Base-by-base conservation (phyloP, 768 basidiomycete species). In the Phanerochaete carnosa region DNA sequence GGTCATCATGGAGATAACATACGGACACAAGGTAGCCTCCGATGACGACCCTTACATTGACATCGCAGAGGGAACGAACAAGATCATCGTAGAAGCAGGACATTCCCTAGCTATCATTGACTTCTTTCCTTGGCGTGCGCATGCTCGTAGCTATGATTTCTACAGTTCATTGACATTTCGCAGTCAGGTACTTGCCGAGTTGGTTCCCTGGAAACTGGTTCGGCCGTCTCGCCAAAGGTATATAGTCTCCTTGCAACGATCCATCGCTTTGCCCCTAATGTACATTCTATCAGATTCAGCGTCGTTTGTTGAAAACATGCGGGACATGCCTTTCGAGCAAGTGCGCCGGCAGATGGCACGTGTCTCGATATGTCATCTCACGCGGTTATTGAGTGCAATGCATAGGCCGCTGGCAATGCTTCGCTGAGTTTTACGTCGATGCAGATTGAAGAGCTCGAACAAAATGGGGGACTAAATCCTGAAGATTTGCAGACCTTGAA, bases 21-120 rank as follows among this genome's bases (percentile, higher is more conserved):
- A 76, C 45, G 74, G 73, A 1, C 70, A 73, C 57, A 66, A 64
- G 4, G 68, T 74, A 22, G 46, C 55, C n/a, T 70, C 70, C n/a
- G 43, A 65, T 13, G 66, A 75, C 19, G 74, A 75, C 61, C 45
- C 65, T 22, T 70, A 67, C 60, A 66, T 74, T 19, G 55, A 64
- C 19, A 50, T 71, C 33, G 72, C 68, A 28, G 72, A 72, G 49
- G 45, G 30, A 8, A 57, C 50, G 22, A 46, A 32, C 29, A 29
- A 33, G 4, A 3, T 52, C 16, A 29, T 52, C 4, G 16, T 52
- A 19, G 51, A 19, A 29, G 51, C 30, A 13, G 55, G 43, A 13
- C 51, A 33, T 43, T 9, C 8, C 13, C 30, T 23, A 9, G 16
- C 51, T 19, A 13, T 52, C 4, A 12, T 55, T 2, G 55, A 45